Evolutionary conservation across 352 stramenopile genomes (phyloP).

Genomic region (Globisporangium orthogonon): DNA sequence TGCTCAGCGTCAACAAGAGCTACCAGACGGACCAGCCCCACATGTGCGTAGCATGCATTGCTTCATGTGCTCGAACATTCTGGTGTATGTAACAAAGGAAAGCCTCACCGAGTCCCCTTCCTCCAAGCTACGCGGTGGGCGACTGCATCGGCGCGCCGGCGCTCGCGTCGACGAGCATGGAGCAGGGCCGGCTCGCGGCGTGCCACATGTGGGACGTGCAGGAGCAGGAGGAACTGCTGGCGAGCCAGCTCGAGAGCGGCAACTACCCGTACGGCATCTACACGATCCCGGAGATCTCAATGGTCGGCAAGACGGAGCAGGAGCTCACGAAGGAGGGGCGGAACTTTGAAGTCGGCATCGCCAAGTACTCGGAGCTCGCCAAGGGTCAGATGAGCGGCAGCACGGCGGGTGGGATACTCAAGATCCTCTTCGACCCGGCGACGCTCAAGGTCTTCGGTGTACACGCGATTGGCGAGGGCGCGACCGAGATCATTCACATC

Average conservation of each 20-base stretch:
- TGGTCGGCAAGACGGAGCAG: constrained; percentile 88
- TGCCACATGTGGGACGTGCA: constrained; percentile 79
- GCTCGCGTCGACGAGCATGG: constrained; percentile 87
- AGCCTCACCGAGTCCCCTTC: not conserved
- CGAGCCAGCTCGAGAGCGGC: constrained; percentile 65
- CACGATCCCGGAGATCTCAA: constrained; percentile 89
- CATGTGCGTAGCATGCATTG: constrained; percentile 35
- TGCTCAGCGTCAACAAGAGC: constrained; percentile 83
- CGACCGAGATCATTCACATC: constrained; percentile 91
- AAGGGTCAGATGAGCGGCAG: constrained; percentile 88
- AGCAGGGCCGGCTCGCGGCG: constrained; percentile 78
- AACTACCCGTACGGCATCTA: constrained; percentile 91
- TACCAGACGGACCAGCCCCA: constrained; percentile 83
- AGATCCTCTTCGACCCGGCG: constrained; percentile 84
- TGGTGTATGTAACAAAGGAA: no score
- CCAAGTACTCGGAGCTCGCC: constrained; percentile 83
- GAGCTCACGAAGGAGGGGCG: constrained; percentile 73
- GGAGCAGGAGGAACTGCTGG: constrained; percentile 32
- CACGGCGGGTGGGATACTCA: constrained; percentile 75
- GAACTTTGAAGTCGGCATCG: constrained; percentile 86
- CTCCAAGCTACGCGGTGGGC: constrained; percentile 69
- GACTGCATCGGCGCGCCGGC: constrained; percentile 86
- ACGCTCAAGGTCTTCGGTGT: constrained; percentile 81
- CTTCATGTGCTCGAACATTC: no score
- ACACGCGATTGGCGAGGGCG: constrained; percentile 85